Percentiles rank a stretch among this genome's conserved stretches.
Evolutionary conservation across 257 asterid species (phyloP).

Genomic region (Craterostigma plantagineum): DNA sequence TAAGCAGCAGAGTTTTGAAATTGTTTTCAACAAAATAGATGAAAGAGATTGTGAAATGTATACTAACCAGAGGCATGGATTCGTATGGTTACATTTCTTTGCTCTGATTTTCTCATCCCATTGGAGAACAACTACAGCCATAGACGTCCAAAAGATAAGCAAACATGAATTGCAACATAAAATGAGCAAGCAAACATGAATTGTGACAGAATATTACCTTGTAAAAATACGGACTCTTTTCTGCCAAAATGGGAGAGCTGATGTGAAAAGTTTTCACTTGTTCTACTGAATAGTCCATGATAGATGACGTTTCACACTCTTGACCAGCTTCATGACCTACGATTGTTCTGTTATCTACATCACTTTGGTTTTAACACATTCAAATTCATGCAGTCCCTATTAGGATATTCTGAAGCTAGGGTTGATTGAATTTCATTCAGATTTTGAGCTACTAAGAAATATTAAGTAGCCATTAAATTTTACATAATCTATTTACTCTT

Average conservation of each 20-base stretch:
- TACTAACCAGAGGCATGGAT: slow-evolving; percentile 5
- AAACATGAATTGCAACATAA: background rate
- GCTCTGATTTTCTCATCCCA: slow-evolving; percentile 12
- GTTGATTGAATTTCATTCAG: no score
- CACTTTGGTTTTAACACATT: background rate
- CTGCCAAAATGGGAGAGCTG: slow-evolving; percentile 87
- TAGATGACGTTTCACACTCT: slow-evolving; percentile 18
- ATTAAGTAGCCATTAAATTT: no score
- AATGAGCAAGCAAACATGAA: background rate
- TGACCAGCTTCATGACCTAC: slow-evolving; percentile 25
- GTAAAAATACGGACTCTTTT: slow-evolving; percentile 57
- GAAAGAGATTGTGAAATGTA: no score
- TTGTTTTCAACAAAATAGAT: no score
- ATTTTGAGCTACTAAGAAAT: no score
- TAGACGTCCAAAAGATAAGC: slow-evolving; percentile 7
- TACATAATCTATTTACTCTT: no score
- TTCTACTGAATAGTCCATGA: slow-evolving; percentile 23
- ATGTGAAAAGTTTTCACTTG: slow-evolving; percentile 46
- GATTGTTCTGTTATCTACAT: background rate
- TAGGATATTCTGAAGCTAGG: no score
- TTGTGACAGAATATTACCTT: slow-evolving; percentile 28
- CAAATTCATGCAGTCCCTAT: no score
- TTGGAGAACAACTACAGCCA: slow-evolving; percentile 51
- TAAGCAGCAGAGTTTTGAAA: no score
- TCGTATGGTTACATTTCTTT: slow-evolving; percentile 1